These are phyloP conservation scores for Lojkania enalia DNA, from an alignment of 2,329 filamentous ascomycete species.

Conservation along the genomic window DNA sequence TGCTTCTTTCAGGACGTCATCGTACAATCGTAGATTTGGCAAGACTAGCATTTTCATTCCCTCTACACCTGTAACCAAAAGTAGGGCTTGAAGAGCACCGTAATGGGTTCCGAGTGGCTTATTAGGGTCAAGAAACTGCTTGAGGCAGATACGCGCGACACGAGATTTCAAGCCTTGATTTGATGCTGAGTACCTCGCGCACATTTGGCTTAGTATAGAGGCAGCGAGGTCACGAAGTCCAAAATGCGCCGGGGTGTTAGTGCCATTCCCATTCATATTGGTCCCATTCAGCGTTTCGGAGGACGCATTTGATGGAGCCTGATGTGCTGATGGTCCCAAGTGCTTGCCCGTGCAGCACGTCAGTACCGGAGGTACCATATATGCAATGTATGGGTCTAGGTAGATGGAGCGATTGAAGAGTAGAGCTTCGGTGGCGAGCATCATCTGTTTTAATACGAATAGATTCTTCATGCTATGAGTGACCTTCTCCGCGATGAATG, in stretches of 20 bases:
- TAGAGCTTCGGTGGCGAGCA: slow-evolving; percentile 83
- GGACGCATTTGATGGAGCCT: slow-evolving; percentile 53
- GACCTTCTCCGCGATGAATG: slow-evolving; percentile 93
- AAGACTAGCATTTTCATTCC: slow-evolving; percentile 66
- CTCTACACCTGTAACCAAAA: slow-evolving; percentile 72
- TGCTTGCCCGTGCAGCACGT: slow-evolving; percentile 88
- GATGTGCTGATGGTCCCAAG: slow-evolving; percentile 63
- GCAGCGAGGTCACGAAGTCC: slow-evolving; percentile 82
- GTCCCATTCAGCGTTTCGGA: slow-evolving; percentile 50
- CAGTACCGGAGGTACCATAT: slow-evolving; percentile 81
- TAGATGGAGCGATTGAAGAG: slow-evolving; percentile 83
- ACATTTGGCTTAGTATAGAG: slow-evolving; percentile 77
- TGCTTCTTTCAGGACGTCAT: slow-evolving; percentile 61
- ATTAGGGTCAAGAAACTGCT: slow-evolving; percentile 84
- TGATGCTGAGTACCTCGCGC: slow-evolving; percentile 76
- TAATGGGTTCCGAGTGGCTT: slow-evolving; percentile 85
- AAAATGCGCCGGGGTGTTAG: slow-evolving; percentile 62
- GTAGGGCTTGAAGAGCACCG: slow-evolving; percentile 80
- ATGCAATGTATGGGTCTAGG: slow-evolving; percentile 68
- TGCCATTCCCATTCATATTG: slow-evolving; percentile 28
- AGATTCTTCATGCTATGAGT: slow-evolving; percentile 90
- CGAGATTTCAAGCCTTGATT: slow-evolving; percentile 84
- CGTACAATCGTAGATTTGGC: slow-evolving; percentile 68
- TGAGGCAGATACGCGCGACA: slow-evolving; percentile 89
- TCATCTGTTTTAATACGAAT: slow-evolving; percentile 87